Conservation (phyloP, 352 stramenopile species). For the Thalassiosira ordinaria region DNA sequence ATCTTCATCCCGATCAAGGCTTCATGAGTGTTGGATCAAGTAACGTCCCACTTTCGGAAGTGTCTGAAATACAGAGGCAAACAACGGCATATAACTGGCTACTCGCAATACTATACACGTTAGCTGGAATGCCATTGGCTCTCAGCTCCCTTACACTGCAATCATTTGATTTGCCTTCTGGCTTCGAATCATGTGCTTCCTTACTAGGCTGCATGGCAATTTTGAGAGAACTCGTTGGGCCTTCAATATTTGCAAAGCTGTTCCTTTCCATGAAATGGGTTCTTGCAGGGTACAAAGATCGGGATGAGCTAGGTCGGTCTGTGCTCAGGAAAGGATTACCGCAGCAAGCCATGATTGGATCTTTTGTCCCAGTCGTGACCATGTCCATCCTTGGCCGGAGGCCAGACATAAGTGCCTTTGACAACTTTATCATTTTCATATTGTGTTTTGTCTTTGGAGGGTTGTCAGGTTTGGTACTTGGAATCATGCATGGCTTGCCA, state of each 20-base stretch:
- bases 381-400: constrained; percentile 16
- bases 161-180: constrained; percentile 25
- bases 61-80: constrained; percentile 23
- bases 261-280: constrained; percentile 29
- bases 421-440: constrained; percentile 19
- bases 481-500: constrained; percentile 39
- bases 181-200: background rate
- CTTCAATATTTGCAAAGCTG: constrained; percentile 25
- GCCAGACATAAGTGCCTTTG: background rate
- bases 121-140: constrained; percentile 33
- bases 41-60: constrained; percentile 17
- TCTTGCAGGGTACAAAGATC: constrained; percentile 18
- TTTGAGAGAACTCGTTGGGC: constrained; percentile 51
- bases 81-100: constrained; percentile 12
- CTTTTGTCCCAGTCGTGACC: constrained; percentile 10
- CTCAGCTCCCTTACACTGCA: constrained; percentile 25
- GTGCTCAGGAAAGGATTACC: constrained; percentile 35
- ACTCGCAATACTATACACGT: constrained; percentile 32
- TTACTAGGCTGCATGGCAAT: constrained; percentile 34
- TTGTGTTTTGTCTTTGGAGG: constrained; percentile 34
- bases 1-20: constrained; percentile 37
- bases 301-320: constrained; percentile 40
- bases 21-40: constrained; percentile 27
- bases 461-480: constrained; percentile 25
- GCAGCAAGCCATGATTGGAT: constrained; percentile 40